Evolutionary conservation across 148 eudicot species (phyloP).

Genomic region (Nepenthes gracilis): DNA sequence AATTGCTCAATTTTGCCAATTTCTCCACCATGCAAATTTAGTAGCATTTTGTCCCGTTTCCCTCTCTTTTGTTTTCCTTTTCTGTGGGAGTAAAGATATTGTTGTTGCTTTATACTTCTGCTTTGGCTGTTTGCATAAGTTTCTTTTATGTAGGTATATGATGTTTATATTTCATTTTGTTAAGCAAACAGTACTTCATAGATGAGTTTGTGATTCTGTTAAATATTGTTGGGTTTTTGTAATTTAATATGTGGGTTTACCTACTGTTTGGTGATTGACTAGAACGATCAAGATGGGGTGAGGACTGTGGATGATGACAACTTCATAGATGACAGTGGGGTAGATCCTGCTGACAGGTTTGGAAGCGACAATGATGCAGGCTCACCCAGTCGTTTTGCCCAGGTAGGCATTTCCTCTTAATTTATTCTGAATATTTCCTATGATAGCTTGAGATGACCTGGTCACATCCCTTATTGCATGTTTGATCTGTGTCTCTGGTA

Average conservation of each 20-base stretch:
- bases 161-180: no score
- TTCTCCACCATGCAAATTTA: no score
- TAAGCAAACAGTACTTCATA: no score
- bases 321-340: constrained; percentile 83
- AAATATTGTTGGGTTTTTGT: not conserved
- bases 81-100: no score
- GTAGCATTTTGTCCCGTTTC: no score
- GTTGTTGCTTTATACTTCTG: no score
- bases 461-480: not conserved
- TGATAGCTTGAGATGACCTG: not conserved
- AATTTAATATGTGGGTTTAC: not conserved
- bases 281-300: constrained; percentile 74
- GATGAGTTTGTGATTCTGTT: no score
- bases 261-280: constrained; percentile 4
- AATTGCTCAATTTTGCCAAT: no score
- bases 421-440: not conserved
- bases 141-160: no score
- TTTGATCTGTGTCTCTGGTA: no score
- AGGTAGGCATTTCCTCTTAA: constrained; percentile 27
- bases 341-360: constrained; percentile 72
- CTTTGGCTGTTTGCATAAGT: no score
- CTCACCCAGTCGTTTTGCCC: constrained; percentile 74
- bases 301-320: constrained; percentile 81
- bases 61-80: no score
- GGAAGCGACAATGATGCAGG: constrained; percentile 54